Evolutionary conservation across 2,329 filamentous ascomycete genomes (phyloP).

Genomic region (Eurotiales sp.): DNA sequence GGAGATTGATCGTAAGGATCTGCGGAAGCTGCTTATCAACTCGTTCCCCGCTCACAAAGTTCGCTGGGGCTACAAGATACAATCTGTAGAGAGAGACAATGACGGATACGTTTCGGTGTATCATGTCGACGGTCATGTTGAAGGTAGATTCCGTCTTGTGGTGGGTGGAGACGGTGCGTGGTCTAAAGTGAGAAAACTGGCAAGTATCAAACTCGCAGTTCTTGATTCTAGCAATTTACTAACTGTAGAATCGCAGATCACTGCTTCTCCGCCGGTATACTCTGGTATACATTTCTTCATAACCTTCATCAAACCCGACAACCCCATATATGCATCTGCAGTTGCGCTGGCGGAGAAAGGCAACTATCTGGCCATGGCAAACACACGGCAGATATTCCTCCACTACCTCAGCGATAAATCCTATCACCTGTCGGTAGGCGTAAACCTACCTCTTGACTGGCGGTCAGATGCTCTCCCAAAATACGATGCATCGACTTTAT

Average conservation of each 20-base stretch:
- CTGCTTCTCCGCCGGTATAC: constrained; percentile 30
- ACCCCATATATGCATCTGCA: constrained; percentile 25
- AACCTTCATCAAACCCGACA: constrained; percentile 15
- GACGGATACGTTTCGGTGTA: constrained; percentile 16
- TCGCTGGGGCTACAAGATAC: constrained; percentile 28
- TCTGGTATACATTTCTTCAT: constrained; percentile 29
- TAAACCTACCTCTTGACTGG: constrained; percentile 12
- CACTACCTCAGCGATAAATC: constrained; percentile 20
- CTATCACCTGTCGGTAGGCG: constrained; percentile 14
- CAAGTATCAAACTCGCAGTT: constrained; percentile 21
- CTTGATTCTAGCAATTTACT: constrained; percentile 16
- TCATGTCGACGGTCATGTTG: constrained; percentile 27
- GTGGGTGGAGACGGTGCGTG: constrained; percentile 49
- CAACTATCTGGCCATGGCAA: constrained; percentile 16
- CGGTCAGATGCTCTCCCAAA: constrained; percentile 13
- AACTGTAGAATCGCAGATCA: constrained; percentile 23
- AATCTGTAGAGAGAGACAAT: constrained; percentile 15
- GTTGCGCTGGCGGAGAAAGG: constrained; percentile 21
- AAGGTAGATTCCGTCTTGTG: constrained; percentile 41
- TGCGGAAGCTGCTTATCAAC: constrained; percentile 35
- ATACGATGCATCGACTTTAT: not conserved
- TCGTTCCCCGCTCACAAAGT: constrained; percentile 31
- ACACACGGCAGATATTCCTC: constrained; percentile 19
- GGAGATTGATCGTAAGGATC: constrained; percentile 39
- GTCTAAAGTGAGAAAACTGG: constrained; percentile 35